Base-by-base conservation (phyloP, 192 early-diverging fungal genomes). In the Chytriomyces sp. region DNA sequence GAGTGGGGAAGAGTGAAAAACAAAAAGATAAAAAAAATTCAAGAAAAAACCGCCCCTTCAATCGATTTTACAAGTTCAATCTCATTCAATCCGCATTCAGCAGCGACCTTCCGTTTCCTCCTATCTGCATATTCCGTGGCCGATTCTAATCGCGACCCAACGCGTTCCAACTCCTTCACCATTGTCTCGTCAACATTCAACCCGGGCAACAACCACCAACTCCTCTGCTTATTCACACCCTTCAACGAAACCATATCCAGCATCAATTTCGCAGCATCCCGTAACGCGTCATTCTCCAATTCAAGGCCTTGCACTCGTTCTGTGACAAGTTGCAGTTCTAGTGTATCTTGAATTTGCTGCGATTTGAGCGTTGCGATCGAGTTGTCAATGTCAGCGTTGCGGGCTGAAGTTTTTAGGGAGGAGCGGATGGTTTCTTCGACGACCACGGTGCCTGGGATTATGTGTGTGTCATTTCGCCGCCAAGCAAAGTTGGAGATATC, bases 401-500 rank as follows among this genome's bases (percentile, higher is more conserved):
- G 73, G 0, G 61, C 20, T 2, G 73, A 75, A 35, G 73, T 20
- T 46, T 75, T 75, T 18, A 24, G 5, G 63, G 73, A 72, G 1
- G 70, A 72, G 1, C 70, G 48, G 47, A 45, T 26, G 9, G 70
- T 50, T 35, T 72, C 70, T n/a, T 28, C 13, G 1, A 72, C 16
- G 11, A 76, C 53, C 53, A 57, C 53, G 16, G 53, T 57, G 16
- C 53, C 53, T 57, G 53, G 13, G n/a, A n/a, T n/a, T n/a, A n/a
- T 57, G 53, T 20, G 13, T 57, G 13, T 0, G 13, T n/a, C n/a
- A n/a, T n/a, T n/a, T n/a, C 3, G 2, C 53, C n/a, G 53, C 5
- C 53, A 20, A 57, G 2, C 53, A 20, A 57, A 13, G 83, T n/a
- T n/a, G n/a, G n/a, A n/a, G n/a, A n/a, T n/a, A n/a, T 79, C 80